Conservation (phyloP, 2,329 filamentous ascomycete species). For the Penicillium sp. region DNA sequence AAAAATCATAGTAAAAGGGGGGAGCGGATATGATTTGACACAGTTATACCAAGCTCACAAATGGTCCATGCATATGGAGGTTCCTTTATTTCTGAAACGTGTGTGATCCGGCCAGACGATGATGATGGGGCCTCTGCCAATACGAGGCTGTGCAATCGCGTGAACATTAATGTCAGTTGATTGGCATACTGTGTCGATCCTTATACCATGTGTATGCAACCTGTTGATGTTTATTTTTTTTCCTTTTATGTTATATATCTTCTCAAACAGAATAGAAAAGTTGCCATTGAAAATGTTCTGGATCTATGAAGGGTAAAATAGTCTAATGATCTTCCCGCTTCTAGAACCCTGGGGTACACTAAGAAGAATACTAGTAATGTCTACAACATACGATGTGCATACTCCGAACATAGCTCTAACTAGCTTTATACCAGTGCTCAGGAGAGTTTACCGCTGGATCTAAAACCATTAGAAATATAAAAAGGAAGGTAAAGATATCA, state of each 20-base stretch:
- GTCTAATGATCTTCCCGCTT: background rate
- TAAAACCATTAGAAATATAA: background rate
- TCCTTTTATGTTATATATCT: background rate
- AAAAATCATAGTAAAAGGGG: background rate
- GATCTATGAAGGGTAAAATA: background rate
- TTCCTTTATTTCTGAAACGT: conserved; percentile 7
- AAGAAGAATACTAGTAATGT: background rate
- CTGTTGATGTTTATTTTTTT: background rate
- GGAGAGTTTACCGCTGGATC: background rate
- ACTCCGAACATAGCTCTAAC: background rate
- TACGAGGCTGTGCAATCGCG: conserved; percentile 13
- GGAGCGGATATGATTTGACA: background rate
- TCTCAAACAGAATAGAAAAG: background rate
- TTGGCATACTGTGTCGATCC: conserved; percentile 7
- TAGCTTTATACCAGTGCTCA: background rate
- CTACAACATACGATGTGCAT: background rate
- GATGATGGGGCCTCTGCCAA: background rate
- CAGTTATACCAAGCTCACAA: background rate
- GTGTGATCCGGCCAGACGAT: background rate
- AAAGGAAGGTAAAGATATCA: background rate
- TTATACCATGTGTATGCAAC: background rate
- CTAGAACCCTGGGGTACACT: background rate
- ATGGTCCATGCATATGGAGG: background rate
- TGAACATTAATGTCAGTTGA: conserved; percentile 6
- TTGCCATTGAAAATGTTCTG: background rate